phyloP scores from a whole-genome alignment of 176 grass and related monocot species.

The Oropetium thomaeum region DNA sequence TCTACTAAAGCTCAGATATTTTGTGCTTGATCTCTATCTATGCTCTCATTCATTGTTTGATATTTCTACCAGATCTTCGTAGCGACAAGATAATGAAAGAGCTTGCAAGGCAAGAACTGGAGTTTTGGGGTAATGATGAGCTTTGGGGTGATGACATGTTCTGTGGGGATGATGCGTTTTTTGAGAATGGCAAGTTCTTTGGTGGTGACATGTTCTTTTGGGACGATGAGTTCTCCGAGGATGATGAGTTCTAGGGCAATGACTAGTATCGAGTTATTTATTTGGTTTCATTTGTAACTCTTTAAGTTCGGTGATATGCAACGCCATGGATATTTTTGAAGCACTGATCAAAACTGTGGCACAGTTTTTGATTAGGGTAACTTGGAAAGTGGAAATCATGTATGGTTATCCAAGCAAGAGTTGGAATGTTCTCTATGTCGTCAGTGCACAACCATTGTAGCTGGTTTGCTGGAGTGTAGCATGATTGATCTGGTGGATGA shows the following conservation, averaged over 20 bases:
- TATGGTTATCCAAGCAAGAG: no score
- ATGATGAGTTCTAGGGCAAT: neutral
- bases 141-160: neutral
- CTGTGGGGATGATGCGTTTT: neutral
- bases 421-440: no score
- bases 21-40: neutral
- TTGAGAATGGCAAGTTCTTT: neutral
- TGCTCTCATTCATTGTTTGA: neutral
- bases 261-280: neutral
- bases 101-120: slow-evolving; percentile 9
- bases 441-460: no score
- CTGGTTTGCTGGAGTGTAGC: no score
- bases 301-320: no score
- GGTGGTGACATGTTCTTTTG: neutral
- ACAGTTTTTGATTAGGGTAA: no score
- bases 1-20: neutral
- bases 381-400: no score
- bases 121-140: neutral
- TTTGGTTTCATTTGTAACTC: no score
- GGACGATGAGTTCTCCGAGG: neutral
- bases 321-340: no score
- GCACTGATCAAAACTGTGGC: no score
- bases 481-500: no score
- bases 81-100: neutral
- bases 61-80: neutral